Evolutionary conservation across 2,329 filamentous ascomycete genomes (phyloP).

Genomic region (Sordariomycetes sp.): DNA sequence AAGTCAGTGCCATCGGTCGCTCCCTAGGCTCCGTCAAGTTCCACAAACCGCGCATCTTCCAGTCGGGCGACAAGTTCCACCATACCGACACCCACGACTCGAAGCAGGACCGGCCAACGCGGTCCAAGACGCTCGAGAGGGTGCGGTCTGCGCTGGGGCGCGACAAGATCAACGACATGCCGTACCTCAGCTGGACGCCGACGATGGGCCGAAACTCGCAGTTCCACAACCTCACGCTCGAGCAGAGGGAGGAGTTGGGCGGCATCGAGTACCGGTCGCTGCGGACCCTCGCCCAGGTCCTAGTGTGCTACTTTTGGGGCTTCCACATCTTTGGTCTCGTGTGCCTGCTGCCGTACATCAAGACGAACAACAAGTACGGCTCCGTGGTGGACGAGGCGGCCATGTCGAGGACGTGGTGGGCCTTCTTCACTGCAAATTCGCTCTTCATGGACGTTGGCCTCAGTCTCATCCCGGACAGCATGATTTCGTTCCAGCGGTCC

Average conservation of each 20-base stretch:
- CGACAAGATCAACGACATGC: constrained; percentile 36
- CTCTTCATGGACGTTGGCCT: constrained; percentile 94
- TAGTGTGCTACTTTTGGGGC: constrained; percentile 68
- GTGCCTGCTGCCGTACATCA: constrained; percentile 70
- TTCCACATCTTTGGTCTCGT: constrained; percentile 69
- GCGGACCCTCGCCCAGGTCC: constrained; percentile 68
- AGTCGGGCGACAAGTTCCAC: constrained; percentile 22
- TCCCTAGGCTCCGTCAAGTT: constrained; percentile 26
- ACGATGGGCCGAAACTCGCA: constrained; percentile 88
- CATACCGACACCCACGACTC: constrained; percentile 11
- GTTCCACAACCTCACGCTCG: constrained; percentile 76
- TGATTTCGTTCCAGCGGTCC: constrained; percentile 75
- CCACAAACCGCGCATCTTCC: constrained; percentile 25
- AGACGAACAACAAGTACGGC: constrained; percentile 48
- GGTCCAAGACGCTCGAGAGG: neutral
- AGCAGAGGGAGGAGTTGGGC: constrained; percentile 87
- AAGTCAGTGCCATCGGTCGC: constrained; percentile 25
- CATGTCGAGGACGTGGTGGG: constrained; percentile 73
- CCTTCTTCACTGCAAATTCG: constrained; percentile 75
- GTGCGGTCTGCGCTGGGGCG: neutral
- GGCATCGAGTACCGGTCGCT: constrained; percentile 92
- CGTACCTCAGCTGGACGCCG: constrained; percentile 88
- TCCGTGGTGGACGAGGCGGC: constrained; percentile 47
- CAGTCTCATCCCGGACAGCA: constrained; percentile 84
- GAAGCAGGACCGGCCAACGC: neutral